Evolutionary conservation across 768 basidiomycete species (phyloP), one percentile per base, ranked within the genome.

Genomic region (Leccinum boreale): DNA sequence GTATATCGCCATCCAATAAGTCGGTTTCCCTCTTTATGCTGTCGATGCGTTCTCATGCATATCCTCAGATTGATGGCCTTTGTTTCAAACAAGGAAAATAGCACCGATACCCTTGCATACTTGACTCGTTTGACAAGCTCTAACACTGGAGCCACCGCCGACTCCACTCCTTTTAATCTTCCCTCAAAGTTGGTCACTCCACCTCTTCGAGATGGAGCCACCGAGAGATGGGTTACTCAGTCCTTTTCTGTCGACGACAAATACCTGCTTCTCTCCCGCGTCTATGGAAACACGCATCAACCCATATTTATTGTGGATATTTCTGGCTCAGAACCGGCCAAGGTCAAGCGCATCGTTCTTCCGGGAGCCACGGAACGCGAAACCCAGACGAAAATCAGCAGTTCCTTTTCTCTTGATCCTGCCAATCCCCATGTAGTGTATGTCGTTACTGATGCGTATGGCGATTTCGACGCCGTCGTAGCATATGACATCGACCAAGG

Each of bases 11-110:
- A 42, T 74, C 77, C 26, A 72, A 78, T 52, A 75, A 69, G 76
- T 76, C 47, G 3, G 70, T 65, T 14, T 19, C 15, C 4, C 21
- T 29, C 21, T 14, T 24, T 55, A 17, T 48, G 50, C 15, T 42
- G 0, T 28, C n/a, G 39, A 52, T n/a, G n/a, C 19, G 2, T 14
- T 29, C 62, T 59, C 53, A 65, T 6, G 3, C 6, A 44, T 45
- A 39, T 62, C 35, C 24, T 28, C 47, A 78, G 75, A 47, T 45
- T 78, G n/a, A 67, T 78, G 63, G 65, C 74, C 3, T 78, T 74
- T 58, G 60, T 67, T 29, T 78, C 74, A 24, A 78, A 78, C 65
- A 78, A 77, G 60, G 77, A 74, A 52, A 77, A 77, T 36, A 63
- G 67, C 35, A 70, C 62, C 1, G 77, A 78, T 58, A 73, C 74